Conservation (phyloP, 768 basidiomycete species). For the Leccinum disarticulatum region DNA sequence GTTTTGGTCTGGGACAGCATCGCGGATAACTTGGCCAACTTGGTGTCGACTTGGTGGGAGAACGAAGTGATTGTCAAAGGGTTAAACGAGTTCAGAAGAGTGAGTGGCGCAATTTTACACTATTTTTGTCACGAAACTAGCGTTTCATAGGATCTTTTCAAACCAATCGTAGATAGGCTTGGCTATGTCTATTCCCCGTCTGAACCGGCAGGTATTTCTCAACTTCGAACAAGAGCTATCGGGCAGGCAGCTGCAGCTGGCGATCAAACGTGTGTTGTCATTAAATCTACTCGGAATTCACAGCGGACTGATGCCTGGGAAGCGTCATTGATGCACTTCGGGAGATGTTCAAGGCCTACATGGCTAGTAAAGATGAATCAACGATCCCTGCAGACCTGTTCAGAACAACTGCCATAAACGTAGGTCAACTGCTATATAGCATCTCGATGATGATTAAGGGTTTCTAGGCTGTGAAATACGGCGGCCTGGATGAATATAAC, state of each 20-base stretch:
- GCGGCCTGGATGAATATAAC: conserved; percentile 73
- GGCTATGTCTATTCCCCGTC: conserved; percentile 70
- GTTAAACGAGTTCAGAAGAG: conserved; percentile 61
- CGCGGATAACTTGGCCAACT: conserved; percentile 47
- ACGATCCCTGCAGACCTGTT: conserved; percentile 81
- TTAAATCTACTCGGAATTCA: background rate
- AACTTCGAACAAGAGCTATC: conserved; percentile 76
- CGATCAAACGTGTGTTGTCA: conserved; percentile 37
- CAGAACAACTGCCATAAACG: conserved; percentile 46
- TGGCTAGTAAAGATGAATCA: conserved; percentile 72
- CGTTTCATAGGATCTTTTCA: conserved; percentile 54
- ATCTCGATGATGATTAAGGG: conserved; percentile 2
- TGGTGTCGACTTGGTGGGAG: conserved; percentile 84
- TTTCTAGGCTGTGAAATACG: conserved; percentile 66
- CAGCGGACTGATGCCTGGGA: conserved; percentile 3
- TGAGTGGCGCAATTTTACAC: conserved; percentile 32
- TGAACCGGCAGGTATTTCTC: conserved; percentile 67
- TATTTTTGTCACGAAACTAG: background rate
- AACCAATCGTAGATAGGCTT: conserved; percentile 73
- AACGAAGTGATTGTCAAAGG: conserved; percentile 50
- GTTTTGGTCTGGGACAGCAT: conserved; percentile 84
- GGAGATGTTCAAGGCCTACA: conserved; percentile 67
- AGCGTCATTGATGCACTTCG: conserved; percentile 77
- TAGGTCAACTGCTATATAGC: background rate
- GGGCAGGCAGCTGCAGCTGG: conserved; percentile 48